phyloP scores from a whole-genome alignment of 768 basidiomycete genomes.

The Collybiopsis confluens region DNA sequence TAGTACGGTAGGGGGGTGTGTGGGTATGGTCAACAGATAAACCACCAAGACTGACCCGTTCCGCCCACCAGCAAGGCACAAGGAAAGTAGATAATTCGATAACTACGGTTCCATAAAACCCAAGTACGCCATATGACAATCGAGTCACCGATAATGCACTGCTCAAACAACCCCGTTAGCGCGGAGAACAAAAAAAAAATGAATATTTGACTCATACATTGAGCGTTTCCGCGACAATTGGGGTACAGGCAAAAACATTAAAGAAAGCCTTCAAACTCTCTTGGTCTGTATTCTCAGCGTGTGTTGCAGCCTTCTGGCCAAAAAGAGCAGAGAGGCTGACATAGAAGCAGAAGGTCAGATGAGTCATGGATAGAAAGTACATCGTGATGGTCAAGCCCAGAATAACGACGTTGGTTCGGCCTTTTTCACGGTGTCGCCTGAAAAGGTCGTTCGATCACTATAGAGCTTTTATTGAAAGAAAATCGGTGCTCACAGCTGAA shows the following conservation, averaged over 20 bases:
- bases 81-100: neutral
- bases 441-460: too few relatives aligned
- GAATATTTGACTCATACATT: neutral
- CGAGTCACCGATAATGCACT: neutral
- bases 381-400: too few relatives aligned
- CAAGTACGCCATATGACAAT: conserved; percentile 4
- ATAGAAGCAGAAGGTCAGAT: too few relatives aligned
- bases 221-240: conserved; percentile 1
- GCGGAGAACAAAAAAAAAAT: too few relatives aligned
- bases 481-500: too few relatives aligned
- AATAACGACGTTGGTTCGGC: too few relatives aligned
- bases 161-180: neutral
- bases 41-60: neutral
- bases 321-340: neutral
- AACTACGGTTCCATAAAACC: neutral
- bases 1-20: neutral
- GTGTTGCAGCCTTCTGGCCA: neutral
- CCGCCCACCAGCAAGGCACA: neutral
- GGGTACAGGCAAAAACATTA: neutral
- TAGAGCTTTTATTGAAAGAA: too few relatives aligned
- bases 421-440: too few relatives aligned
- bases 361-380: too few relatives aligned
- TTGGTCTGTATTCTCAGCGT: neutral
- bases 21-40: too few relatives aligned
- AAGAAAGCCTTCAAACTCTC: neutral